phyloP scores from a whole-genome alignment of 2,329 filamentous ascomycete species.

The Trichoderma atroviride region DNA sequence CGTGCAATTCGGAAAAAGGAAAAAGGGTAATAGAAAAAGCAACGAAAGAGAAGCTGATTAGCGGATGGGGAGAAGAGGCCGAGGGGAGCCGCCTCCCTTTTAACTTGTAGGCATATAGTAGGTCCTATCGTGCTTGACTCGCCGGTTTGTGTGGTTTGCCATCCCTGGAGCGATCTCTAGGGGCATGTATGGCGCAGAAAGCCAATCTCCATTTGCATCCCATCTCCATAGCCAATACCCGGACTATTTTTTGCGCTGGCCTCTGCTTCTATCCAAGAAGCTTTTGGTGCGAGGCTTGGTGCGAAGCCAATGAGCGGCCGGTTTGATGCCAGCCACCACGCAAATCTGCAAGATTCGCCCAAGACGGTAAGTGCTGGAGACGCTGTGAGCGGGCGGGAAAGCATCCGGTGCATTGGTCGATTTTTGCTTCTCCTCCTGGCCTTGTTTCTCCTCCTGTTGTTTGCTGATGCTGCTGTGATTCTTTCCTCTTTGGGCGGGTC shows the following conservation, averaged over 20 bases:
- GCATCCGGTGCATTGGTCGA: neutral
- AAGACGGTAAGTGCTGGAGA: conserved; percentile 3
- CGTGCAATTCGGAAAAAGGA: neutral
- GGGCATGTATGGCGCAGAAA: neutral
- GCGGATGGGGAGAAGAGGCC: neutral
- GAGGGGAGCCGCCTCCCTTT: conserved; percentile 7
- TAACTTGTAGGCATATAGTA: neutral
- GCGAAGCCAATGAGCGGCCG: neutral
- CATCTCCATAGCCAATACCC: conserved; percentile 3
- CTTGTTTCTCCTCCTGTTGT: neutral
- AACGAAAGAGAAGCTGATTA: neutral
- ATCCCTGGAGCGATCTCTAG: neutral
- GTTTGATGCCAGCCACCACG: neutral
- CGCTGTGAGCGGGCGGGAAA: neutral
- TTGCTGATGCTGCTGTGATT: neutral
- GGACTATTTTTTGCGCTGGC: neutral
- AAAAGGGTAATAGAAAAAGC: neutral
- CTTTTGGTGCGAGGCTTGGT: neutral
- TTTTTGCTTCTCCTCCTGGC: neutral
- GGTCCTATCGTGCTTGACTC: neutral
- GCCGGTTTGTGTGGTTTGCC: neutral
- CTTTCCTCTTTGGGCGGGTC: neutral
- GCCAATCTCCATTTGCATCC: neutral
- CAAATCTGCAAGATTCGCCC: conserved; percentile 13
- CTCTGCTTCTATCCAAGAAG: neutral